phyloP scores from a whole-genome alignment of 2,329 filamentous ascomycete genomes.

The Sclerotinia spermophila region DNA sequence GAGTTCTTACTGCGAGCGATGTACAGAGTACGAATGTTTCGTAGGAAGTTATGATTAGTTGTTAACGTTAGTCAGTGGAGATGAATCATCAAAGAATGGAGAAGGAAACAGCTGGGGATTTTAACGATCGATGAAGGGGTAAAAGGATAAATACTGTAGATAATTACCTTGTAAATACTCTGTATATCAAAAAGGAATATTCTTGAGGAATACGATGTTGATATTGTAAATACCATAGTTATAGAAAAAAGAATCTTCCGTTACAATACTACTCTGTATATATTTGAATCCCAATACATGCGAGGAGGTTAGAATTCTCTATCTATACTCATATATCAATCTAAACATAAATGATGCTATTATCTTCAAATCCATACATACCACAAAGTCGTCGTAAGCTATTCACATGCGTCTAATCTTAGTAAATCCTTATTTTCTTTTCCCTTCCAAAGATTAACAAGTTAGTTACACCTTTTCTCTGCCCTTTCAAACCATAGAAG shows the following conservation, averaged over 20 bases:
- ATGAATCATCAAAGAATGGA: not conserved
- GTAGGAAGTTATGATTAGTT: not conserved
- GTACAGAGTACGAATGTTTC: not conserved
- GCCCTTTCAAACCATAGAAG: too few species aligned
- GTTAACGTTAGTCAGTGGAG: not conserved
- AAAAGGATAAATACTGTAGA: not conserved
- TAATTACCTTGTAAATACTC: too few species aligned
- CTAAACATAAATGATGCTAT: too few species aligned
- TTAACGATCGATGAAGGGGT: conserved; percentile 13
- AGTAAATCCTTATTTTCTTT: not conserved
- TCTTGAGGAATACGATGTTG: not conserved
- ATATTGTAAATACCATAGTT: conserved; percentile 4
- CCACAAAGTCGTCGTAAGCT: not conserved
- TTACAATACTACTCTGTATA: not conserved
- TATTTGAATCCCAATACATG: not conserved
- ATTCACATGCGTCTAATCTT: not conserved
- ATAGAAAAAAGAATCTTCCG: not conserved
- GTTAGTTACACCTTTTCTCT: not conserved
- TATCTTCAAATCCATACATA: not conserved
- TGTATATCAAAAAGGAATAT: not conserved
- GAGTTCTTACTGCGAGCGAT: too few species aligned
- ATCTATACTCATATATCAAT: not conserved
- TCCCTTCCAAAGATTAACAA: not conserved
- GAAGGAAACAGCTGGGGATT: not conserved
- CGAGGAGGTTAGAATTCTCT: not conserved